Evolutionary conservation across 495 filamentous ascomycete species (phyloP), one percentile per base, ranked within the genome.

Genomic region (Talaromyces stipitatus): DNA sequence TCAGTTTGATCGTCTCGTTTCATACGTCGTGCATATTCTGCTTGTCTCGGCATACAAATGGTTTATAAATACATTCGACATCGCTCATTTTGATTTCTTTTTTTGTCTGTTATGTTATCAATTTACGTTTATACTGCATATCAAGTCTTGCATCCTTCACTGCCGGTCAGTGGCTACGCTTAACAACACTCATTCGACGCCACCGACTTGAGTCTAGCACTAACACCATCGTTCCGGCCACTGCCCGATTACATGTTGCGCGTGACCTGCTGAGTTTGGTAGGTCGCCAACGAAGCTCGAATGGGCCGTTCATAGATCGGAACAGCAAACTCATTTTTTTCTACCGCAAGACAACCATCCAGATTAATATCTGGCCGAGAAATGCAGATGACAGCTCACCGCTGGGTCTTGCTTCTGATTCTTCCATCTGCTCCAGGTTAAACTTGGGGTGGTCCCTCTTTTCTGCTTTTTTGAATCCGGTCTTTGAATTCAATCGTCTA

Each of bases 201-300:
- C 51, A 38, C 29, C 51, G 22, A 26, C 12, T n/a, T 10, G 18
- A 54, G 30, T 36, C 27, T 23, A 36, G 18, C 33, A 28, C 53
- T 55, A 55, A 46, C 20, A 41, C 33, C 38, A 55, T 24, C 20
- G 26, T 27, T 28, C 27, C 29, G 23, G 12, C 27, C 50, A 29
- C 14, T 36, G 53, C n/a, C 54, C 53, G 16, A 3, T 32, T 43
- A 27, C 10, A 41, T 27, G 54, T 18, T 30, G 36, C 54, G 38
- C 54, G 54, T 43, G 54, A 54, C 51, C 51, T 54, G 51, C 32
- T 54, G 51, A 54, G 26, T 54, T 41, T 54, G 51, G 48, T 51
- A 51, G 48, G 24, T 51, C n/a, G 38, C n/a, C 16, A 14, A 14
- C 38, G 38, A 14, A 24, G 45, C 24, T 18, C 20, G 45, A 27